Percentiles rank a stretch among this genome's conserved stretches.
Conservation (phyloP, 768 basidiomycete genomes). For the Lentinula edodes region DNA sequence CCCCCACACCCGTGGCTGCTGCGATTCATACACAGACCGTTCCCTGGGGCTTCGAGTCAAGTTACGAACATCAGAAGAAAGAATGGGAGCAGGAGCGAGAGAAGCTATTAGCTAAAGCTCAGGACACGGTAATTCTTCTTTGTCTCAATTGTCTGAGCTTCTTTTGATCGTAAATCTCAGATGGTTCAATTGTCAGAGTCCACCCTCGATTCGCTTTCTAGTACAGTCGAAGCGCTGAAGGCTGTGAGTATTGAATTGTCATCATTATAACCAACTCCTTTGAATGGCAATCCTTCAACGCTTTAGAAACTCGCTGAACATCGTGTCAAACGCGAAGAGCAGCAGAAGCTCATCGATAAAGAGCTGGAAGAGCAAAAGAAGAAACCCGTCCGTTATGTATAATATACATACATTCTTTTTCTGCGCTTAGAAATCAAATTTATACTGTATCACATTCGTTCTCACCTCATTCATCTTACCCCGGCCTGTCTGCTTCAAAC, state of each 20-base stretch:
- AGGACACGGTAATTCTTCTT: conserved; percentile 38
- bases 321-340: conserved; percentile 43
- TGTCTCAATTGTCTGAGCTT: neutral
- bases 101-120: conserved; percentile 40
- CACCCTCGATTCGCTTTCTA: conserved; percentile 56
- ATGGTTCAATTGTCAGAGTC: conserved; percentile 62
- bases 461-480: no score
- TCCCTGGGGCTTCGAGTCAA: conserved; percentile 6
- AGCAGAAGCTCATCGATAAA: conserved; percentile 18
- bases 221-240: conserved; percentile 54
- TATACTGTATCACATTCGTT: neutral
- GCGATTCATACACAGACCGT: neutral
- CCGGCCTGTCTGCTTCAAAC: no score
- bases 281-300: no score
- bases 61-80: conserved; percentile 6
- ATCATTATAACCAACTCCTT: no score
- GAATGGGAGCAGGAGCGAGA: conserved; percentile 46
- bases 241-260: conserved; percentile 33
- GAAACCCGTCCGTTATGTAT: conserved; percentile 4
- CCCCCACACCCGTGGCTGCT: neutral
- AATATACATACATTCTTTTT: neutral
- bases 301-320: conserved; percentile 46
- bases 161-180: conserved; percentile 23
- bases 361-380: conserved; percentile 6
- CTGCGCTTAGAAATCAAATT: neutral